Evolutionary conservation across 2,329 filamentous ascomycete genomes (phyloP).

Genomic region (Colletotrichum cordylinicola): DNA sequence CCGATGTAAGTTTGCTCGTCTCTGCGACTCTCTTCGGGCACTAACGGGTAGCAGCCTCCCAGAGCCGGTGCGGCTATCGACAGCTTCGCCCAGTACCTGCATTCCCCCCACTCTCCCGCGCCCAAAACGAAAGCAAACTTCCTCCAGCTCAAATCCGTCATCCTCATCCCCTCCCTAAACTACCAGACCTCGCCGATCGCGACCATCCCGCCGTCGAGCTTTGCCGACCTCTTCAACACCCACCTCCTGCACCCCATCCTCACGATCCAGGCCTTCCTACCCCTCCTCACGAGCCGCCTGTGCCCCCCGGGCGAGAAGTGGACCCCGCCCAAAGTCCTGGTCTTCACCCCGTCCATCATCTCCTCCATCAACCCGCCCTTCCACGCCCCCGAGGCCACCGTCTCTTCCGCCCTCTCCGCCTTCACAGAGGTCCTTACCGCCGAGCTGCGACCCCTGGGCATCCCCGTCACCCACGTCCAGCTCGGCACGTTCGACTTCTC

Average conservation of each 20-base stretch:
- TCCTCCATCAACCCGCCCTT: slow-evolving; percentile 81
- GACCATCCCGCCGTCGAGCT: slow-evolving; percentile 81
- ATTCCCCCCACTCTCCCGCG: slow-evolving; percentile 77
- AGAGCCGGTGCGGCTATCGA: slow-evolving; percentile 73
- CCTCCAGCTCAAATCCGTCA: slow-evolving; percentile 77
- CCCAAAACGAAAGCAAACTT: slow-evolving; percentile 78
- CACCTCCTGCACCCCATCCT: slow-evolving; percentile 90
- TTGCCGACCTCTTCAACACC: slow-evolving; percentile 90
- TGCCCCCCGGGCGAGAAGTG: slow-evolving; percentile 56
- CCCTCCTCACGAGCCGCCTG: slow-evolving; percentile 71
- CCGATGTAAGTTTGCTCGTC: slow-evolving; percentile 63
- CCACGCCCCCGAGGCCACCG: slow-evolving; percentile 83
- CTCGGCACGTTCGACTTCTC: slow-evolving; percentile 90
- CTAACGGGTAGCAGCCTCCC: slow-evolving; percentile 58
- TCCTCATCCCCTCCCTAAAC: slow-evolving; percentile 82
- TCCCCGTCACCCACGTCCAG: slow-evolving; percentile 86
- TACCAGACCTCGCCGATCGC: slow-evolving; percentile 86
- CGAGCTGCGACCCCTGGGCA: slow-evolving; percentile 77
- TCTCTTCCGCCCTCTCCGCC: slow-evolving; percentile 85
- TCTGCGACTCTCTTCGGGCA: not conserved
- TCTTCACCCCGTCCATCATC: slow-evolving; percentile 82
- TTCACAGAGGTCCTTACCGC: slow-evolving; percentile 82
- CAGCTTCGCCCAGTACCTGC: slow-evolving; percentile 74
- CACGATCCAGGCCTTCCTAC: slow-evolving; percentile 88
- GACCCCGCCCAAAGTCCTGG: slow-evolving; percentile 70